Conservation (phyloP, 108 stramenopile genomes). For the Cyclotella sp. region DNA sequence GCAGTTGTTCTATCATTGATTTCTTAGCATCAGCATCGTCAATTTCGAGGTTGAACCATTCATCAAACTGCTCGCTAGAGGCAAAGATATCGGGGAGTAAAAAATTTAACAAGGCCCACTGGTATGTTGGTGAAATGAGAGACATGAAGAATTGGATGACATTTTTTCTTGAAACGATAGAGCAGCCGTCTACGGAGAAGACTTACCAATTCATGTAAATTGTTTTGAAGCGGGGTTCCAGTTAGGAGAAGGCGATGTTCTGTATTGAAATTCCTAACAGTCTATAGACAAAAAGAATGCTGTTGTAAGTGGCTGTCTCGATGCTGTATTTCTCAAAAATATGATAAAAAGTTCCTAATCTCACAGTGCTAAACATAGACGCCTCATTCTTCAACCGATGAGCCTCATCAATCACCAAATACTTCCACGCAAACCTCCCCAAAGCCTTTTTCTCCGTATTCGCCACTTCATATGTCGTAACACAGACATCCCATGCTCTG, state of each 20-base stretch:
- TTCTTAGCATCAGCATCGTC: conserved; percentile 92
- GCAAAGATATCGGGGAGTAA: conserved; percentile 89
- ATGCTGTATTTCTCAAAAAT: conserved; percentile 25
- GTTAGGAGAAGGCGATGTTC: conserved; percentile 95
- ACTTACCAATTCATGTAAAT: conserved; percentile 86
- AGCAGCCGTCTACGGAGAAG: neutral
- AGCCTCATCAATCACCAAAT: conserved; percentile 98
- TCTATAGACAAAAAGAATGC: conserved; percentile 37
- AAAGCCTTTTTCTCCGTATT: conserved; percentile 87
- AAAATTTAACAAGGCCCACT: conserved; percentile 95
- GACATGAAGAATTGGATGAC: neutral
- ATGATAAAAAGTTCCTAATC: neutral
- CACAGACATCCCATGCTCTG: conserved; percentile 92
- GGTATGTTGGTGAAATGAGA: neutral
- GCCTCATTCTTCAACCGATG: conserved; percentile 98
- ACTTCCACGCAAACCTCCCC: conserved; percentile 93
- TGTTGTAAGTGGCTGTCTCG: conserved; percentile 60
- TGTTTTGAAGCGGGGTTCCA: conserved; percentile 99
- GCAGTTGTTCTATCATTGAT: conserved; percentile 95
- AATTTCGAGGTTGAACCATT: conserved; percentile 93
- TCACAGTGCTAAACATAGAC: conserved; percentile 70
- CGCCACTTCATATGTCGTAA: conserved; percentile 98
- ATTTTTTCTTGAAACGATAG: neutral
- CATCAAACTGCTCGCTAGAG: conserved; percentile 92
- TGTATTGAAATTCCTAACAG: conserved; percentile 89